Conservation (phyloP, 768 basidiomycete genomes). For the Termitomyces sp. region DNA sequence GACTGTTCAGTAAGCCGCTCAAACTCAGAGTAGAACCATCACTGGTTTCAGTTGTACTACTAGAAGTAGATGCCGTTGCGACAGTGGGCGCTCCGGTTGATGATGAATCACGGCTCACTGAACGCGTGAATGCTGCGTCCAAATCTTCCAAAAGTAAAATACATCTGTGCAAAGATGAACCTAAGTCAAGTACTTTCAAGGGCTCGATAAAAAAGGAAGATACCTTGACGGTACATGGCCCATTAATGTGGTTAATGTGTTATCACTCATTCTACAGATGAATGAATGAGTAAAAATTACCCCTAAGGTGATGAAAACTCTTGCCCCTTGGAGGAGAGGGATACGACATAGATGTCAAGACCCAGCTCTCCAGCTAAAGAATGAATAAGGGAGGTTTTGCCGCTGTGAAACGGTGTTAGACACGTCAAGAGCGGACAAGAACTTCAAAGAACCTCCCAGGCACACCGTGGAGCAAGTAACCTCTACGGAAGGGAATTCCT, state of each 20-base stretch:
- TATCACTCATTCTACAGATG: conserved; percentile 75
- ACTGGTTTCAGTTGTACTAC: conserved; percentile 38
- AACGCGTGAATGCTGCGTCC: conserved; percentile 87
- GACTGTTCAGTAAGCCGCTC: conserved; percentile 80
- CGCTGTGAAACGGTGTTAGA: conserved; percentile 36
- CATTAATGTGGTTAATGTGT: conserved; percentile 82
- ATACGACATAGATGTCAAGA: conserved; percentile 89
- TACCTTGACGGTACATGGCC: conserved; percentile 82
- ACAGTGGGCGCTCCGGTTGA: conserved; percentile 71
- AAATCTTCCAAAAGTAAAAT: conserved; percentile 92
- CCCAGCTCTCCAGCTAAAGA: conserved; percentile 80
- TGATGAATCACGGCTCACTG: conserved; percentile 72
- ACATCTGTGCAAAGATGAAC: conserved; percentile 47
- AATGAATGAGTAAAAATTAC: conserved; percentile 14
- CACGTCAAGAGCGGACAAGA: conserved; percentile 3
- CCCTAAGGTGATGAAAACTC: conserved; percentile 10
- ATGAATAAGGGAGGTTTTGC: conserved; percentile 84
- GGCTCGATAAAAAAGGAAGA: conserved; percentile 8
- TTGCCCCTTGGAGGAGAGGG: conserved; percentile 82
- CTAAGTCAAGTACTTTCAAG: conserved; percentile 5
- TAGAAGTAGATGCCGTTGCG: conserved; percentile 34
- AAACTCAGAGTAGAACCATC: conserved; percentile 82
- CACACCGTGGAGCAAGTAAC: conserved; percentile 80
- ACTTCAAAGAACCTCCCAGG: conserved; percentile 59
- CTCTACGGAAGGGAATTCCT: conserved; percentile 87